Percentiles rank a stretch among this genome's conserved stretches.
Evolutionary conservation across 1,139 yeast species (phyloP).

Genomic region (Geotrichum armillariae): DNA sequence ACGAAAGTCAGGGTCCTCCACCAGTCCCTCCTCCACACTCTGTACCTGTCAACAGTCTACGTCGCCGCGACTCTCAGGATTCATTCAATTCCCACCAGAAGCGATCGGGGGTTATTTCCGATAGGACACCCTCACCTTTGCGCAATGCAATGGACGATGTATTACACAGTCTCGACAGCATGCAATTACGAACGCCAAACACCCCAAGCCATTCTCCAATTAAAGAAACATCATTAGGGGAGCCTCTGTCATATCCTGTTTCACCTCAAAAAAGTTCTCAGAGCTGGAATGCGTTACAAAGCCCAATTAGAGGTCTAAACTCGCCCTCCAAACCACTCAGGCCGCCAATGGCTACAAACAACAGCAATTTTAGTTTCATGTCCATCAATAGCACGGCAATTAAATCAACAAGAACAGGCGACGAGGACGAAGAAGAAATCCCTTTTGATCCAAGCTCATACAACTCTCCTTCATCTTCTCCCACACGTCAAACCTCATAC

Average conservation of each 20-base stretch:
- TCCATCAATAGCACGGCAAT: too few species aligned
- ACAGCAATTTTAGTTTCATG: conserved; percentile 6
- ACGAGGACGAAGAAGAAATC: conserved; percentile 24
- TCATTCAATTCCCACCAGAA: not conserved
- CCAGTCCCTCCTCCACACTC: conserved; percentile 37
- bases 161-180: conserved; percentile 34
- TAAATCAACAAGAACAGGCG: not conserved
- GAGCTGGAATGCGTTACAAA: conserved; percentile 2
- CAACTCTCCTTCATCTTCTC: conserved; percentile 20
- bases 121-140: conserved; percentile 57
- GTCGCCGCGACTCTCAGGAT: not conserved
- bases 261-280: conserved; percentile 5
- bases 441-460: conserved; percentile 36
- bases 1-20: conserved; percentile 25
- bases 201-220: conserved; percentile 13
- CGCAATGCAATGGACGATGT: conserved; percentile 41
- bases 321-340: not conserved
- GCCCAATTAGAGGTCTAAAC: not conserved
- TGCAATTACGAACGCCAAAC: conserved; percentile 22
- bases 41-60: conserved; percentile 21
- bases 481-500: conserved; percentile 8
- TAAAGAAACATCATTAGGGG: conserved; percentile 2
- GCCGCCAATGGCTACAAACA: not conserved
- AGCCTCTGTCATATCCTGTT: not conserved
- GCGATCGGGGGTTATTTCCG: not conserved